phyloP scores from a whole-genome alignment of 176 grass and related monocot species.

The Miscanthus lutarioriparius region DNA sequence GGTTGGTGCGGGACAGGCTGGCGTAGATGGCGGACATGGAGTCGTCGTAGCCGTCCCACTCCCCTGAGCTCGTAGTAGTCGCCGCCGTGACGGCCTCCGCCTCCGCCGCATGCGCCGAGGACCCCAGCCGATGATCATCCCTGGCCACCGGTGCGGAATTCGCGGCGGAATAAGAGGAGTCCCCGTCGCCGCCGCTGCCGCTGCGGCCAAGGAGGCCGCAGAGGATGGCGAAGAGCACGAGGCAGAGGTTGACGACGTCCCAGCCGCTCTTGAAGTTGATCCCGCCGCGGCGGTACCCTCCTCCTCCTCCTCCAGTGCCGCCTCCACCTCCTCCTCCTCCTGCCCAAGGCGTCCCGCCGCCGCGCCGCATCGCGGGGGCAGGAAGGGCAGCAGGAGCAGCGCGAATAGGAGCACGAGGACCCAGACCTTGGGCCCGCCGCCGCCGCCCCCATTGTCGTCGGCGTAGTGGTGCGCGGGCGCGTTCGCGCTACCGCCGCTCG shows the following conservation, averaged over 20 bases:
- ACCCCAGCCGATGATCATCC: not conserved
- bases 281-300: conserved; percentile 24
- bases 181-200: conserved; percentile 10
- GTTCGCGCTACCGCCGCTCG: not conserved
- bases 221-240: conserved; percentile 83
- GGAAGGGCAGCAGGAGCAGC: conserved; percentile 61
- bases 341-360: not conserved
- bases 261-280: conserved; percentile 68
- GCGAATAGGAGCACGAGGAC: conserved; percentile 60
- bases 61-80: not conserved
- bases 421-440: conserved; percentile 65
- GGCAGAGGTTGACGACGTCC: conserved; percentile 79
- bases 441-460: conserved; percentile 34
- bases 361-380: conserved; percentile 59
- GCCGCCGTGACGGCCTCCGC: conserved; percentile 1
- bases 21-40: conserved; percentile 36
- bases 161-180: not conserved
- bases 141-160: not conserved
- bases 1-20: conserved; percentile 1
- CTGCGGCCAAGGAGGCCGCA: conserved; percentile 74
- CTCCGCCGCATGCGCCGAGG: not conserved
- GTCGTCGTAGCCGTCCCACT: not conserved
- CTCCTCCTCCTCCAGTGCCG: not conserved
- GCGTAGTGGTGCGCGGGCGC: conserved; percentile 1
- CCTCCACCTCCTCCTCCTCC: not conserved